A percentile compares a stretch with the other conserved stretches of the same genome.
Conservation (phyloP, 169 alveolate species). For the Plasmodium malariae region DNA sequence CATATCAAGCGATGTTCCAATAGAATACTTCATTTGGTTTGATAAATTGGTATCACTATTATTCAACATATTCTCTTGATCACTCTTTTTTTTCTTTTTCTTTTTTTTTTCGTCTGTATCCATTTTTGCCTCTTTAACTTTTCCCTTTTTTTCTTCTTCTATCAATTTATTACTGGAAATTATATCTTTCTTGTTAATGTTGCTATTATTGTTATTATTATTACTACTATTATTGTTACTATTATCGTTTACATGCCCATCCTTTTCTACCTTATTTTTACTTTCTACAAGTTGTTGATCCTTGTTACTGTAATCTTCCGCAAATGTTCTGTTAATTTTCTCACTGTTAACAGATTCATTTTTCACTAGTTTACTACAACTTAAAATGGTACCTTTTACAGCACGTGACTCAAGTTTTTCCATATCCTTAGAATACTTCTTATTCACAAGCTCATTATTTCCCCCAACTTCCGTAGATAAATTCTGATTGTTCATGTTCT, state of each 20-base stretch:
- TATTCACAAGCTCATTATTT: background rate
- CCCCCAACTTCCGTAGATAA: slow-evolving; percentile 1
- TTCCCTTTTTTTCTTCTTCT: slow-evolving; percentile 9
- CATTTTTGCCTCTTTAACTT: background rate
- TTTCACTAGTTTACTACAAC: slow-evolving; percentile 5
- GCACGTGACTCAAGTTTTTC: background rate
- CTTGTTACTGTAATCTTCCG: background rate
- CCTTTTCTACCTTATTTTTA: slow-evolving; percentile 1
- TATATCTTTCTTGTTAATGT: slow-evolving; percentile 14
- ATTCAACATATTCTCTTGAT: slow-evolving; percentile 5
- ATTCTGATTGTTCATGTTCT: background rate
- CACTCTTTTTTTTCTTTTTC: slow-evolving; percentile 42
- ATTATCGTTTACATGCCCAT: slow-evolving; percentile 9
- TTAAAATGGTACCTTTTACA: background rate
- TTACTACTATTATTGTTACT: background rate
- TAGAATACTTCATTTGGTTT: background rate
- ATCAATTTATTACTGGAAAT: background rate
- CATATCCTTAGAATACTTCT: background rate
- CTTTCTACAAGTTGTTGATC: background rate
- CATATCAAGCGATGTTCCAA: background rate
- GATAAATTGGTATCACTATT: background rate
- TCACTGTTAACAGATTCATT: background rate
- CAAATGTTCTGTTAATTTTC: background rate
- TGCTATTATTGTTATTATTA: background rate
- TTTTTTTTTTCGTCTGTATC: slow-evolving; percentile 18